Evolutionary conservation across 441 rosid genomes (phyloP), one percentile per base, ranked within the genome.

Genomic region (Populus hybrid): DNA sequence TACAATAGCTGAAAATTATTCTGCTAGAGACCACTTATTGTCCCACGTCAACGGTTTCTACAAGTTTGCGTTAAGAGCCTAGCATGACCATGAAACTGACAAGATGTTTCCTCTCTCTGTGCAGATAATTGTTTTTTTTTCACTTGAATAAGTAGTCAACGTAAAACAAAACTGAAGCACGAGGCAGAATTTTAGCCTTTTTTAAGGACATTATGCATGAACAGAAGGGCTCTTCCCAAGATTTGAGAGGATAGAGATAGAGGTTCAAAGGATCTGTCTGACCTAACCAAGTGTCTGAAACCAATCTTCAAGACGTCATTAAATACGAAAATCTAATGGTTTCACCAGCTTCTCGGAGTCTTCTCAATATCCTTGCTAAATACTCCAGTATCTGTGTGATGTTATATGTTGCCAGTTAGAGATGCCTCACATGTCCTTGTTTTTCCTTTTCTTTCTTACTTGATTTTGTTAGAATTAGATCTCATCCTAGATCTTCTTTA

Each of bases 401-500:
- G 82, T 75, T 68, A 63, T 36, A 45, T 75, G 69, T 79, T 82
- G 80, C 79, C 84, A 74, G 21, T 69, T 65, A 40, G 56, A 42
- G 70, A 72, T 84, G 78, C 79, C 42, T 76, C 76, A 78, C 83
- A 78, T 81, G 81, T 82, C 72, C 65, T 38, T 69, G 53, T 65
- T 78, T 53, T 61, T 26, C 6, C 9, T 4, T 28, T 24, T 24
- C 7, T 16, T 50, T 64, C 42, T 36, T 31, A 29, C 61, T 64
- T 64, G 2, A 69, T 28, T 59, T 36, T 29, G 31, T 53, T 16
- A 56, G 16, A 74, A 72, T 78, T 80, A 83, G 76, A 86, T 90
- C 84, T 79, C 77, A 61, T 82, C 78, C 78, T 86, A 87, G 90
- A 90, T 90, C 76, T 87, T 84, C 80, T 82, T 85, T 77, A 64